Conservation (phyloP, 1,284 basidiomycete species). For the Coniophora puteana region DNA sequence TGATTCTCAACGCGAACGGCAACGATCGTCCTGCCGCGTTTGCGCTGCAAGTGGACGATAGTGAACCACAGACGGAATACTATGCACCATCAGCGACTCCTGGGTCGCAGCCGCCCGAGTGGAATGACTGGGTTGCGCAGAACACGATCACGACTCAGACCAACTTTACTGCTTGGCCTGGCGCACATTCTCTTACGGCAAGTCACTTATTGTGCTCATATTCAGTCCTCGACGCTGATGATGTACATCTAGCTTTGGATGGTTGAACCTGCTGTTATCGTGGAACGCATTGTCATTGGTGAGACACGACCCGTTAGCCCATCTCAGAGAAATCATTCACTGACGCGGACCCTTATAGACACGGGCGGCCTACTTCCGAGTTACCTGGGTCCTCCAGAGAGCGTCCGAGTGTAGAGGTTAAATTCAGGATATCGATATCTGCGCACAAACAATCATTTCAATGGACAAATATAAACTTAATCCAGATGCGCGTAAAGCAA, state of each 20-base stretch:
- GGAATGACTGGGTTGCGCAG: conserved; percentile 33
- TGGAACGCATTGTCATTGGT: conserved; percentile 63
- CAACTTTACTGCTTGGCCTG: conserved; percentile 17
- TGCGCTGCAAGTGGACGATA: conserved; percentile 52
- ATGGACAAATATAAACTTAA: not conserved
- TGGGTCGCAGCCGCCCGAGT: conserved; percentile 47
- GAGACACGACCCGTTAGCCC: conserved; percentile 14
- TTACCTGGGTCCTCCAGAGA: conserved; percentile 63
- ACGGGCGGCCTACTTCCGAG: conserved; percentile 51
- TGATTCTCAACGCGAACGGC: conserved; percentile 56
- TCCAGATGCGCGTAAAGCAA: no score
- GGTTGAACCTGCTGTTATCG: conserved; percentile 57
- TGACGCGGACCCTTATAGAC: conserved; percentile 31
- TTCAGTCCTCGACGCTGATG: not conserved
- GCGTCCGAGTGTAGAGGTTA: conserved; percentile 28
- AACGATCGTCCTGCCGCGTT: conserved; percentile 49
- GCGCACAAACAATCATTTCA: not conserved
- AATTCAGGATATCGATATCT: not conserved
- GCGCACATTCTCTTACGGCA: conserved; percentile 24
- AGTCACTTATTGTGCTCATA: conserved; percentile 1
- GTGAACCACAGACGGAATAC: conserved; percentile 38
- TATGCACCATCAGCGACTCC: conserved; percentile 49
- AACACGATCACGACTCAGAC: conserved; percentile 16
- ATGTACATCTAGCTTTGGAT: conserved; percentile 44
- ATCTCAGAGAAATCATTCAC: not conserved